Base-by-base conservation (phyloP, 129 eudicot species). In the Arctium lappa region DNA sequence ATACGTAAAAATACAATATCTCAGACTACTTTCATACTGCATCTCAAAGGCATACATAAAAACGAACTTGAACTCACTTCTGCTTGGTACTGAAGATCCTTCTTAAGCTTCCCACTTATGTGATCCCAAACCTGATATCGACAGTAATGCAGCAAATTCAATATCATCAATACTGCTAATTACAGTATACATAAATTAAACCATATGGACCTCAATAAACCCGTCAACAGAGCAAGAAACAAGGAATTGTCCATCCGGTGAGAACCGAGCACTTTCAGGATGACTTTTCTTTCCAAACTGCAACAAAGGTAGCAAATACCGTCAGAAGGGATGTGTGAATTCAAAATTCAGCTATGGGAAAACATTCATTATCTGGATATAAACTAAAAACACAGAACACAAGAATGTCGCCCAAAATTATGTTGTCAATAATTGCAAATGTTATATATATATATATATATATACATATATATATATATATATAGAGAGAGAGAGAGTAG, bases 141-240 rank as follows among this genome's bases (percentile, higher is more conserved):
- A 77, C 30, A 73, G 30, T 34, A 29, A 46, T 39, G 69, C 22
- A 42, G 44, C 10, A 75, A 78, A 34, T 32, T 69, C 29, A 71
- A 62, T 18, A 38, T 16, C 16, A 69, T 42, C 16, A 75, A 76
- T 31, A 78, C 77, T 42, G 46, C 69, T 69, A 62, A 85, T 56
- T 22, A 75, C 6, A 74, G 8, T 40, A 48, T 69, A 82, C 32
- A 7, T 4, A 31, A 5, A 60, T 72, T 36, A 16, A 75, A 36
- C 37, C 13, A 80, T 34, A 82, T 36, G 74, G 76, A 95, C 99
- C 98, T 95, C 99, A 37, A 96, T 90, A 86, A 96, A 91, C 78
- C 99, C 99, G 75, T 95, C 99, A 75, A 95, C 97, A 65, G 99
- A 95, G 88, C 97, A 93, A 79, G 99, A 95, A 89, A 91, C 98